Evolutionary conservation across 2,329 filamentous ascomycete genomes (phyloP).

Genomic region (Cadophora malorum): DNA sequence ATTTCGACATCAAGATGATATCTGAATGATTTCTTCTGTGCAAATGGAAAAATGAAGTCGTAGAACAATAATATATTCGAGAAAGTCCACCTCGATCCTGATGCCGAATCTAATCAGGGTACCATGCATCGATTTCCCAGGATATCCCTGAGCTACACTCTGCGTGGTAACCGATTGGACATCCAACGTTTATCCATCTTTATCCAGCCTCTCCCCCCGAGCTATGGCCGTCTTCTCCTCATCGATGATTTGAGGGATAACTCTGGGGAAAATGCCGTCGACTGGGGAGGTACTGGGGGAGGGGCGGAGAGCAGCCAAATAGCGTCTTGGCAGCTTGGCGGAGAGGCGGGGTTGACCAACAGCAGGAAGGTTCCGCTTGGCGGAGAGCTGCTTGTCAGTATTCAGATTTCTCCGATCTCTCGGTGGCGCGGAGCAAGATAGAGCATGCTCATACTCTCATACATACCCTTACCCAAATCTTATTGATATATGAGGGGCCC

Average conservation of each 20-base stretch:
- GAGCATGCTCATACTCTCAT: neutral
- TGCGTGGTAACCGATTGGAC: conserved; percentile 9
- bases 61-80: neutral
- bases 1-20: neutral
- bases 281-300: neutral
- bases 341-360: conserved; percentile 8
- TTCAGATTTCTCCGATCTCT: conserved; percentile 1
- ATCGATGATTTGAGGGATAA: conserved; percentile 13
- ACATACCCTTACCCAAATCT: neutral
- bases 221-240: neutral
- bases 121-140: neutral
- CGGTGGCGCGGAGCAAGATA: neutral
- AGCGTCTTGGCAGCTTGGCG: conserved; percentile 4
- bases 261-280: conserved; percentile 3
- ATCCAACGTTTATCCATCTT: neutral
- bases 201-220: neutral
- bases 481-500: conserved; percentile 9
- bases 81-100: neutral
- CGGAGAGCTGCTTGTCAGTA: neutral
- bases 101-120: neutral
- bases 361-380: neutral
- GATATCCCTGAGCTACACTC: neutral
- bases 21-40: neutral
- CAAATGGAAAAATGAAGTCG: neutral
- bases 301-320: neutral